Evolutionary conservation across 1,139 yeast genomes (phyloP).

Genomic region (Yamadazyma kanchanaburiensis): DNA sequence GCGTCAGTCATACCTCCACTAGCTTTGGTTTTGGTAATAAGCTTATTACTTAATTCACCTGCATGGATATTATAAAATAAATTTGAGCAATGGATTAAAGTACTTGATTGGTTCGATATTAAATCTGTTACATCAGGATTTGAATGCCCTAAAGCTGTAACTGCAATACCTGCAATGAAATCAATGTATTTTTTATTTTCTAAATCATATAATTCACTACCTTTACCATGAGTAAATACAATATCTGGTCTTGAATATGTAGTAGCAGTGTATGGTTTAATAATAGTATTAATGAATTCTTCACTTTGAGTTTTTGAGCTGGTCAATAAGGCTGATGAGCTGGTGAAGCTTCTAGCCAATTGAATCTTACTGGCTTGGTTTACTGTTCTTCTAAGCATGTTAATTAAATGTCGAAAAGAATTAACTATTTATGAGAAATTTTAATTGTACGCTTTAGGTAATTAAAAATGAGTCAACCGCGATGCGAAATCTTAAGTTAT

Average conservation of each 20-base stretch:
- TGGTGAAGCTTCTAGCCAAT: neutral
- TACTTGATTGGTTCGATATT: conserved; percentile 65
- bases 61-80: conserved; percentile 83
- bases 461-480: too few species aligned
- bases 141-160: conserved; percentile 89
- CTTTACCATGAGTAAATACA: conserved; percentile 69
- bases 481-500: too few species aligned
- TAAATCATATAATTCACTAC: conserved; percentile 71
- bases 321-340: neutral
- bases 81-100: conserved; percentile 81
- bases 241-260: conserved; percentile 80
- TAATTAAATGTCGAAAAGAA: neutral
- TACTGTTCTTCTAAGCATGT: conserved; percentile 1
- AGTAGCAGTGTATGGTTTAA: conserved; percentile 65
- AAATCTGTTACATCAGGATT: conserved; percentile 70
- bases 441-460: too few species aligned
- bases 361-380: conserved; percentile 1
- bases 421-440: too few species aligned
- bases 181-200: conserved; percentile 79
- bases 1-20: conserved; percentile 82
- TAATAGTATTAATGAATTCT: conserved; percentile 30
- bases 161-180: conserved; percentile 95
- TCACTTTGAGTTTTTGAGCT: conserved; percentile 20
- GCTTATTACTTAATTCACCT: conserved; percentile 67
- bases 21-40: conserved; percentile 64